phyloP scores from a whole-genome alignment of 1,139 yeast species.

The Suhomyces kunorum region DNA sequence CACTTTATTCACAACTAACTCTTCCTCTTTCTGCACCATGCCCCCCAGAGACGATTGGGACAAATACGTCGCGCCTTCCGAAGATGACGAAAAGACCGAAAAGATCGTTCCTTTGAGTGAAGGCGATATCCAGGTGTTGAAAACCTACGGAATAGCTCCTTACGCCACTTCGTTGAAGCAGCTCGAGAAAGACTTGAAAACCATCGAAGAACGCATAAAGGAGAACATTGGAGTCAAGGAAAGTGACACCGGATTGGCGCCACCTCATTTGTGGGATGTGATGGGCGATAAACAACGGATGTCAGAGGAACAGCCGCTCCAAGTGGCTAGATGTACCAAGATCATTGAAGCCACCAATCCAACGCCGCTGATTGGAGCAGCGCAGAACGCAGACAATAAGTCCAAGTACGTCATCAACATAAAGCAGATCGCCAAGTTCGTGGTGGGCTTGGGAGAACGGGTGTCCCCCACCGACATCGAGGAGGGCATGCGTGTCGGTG shows the following conservation, averaged over 20 bases:
- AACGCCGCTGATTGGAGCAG: constrained; percentile 36
- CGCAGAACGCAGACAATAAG: constrained; percentile 72
- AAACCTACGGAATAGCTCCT: constrained; percentile 97
- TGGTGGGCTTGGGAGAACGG: constrained; percentile 92
- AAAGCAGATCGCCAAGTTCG: constrained; percentile 97
- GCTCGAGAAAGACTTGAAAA: constrained; percentile 82
- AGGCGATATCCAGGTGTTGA: constrained; percentile 94
- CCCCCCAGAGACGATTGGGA: constrained; percentile 97
- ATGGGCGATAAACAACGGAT: constrained; percentile 94
- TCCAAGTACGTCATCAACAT: constrained; percentile 93
- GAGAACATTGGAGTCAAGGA: constrained; percentile 94
- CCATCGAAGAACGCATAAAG: constrained; percentile 80
- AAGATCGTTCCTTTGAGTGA: constrained; percentile 87
- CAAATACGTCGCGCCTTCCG: constrained; percentile 84
- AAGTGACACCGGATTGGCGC: constrained; percentile 93
- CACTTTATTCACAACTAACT: constrained; percentile 4
- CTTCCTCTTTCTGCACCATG: constrained; percentile 37
- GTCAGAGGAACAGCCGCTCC: constrained; percentile 92
- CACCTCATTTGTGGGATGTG: constrained; percentile 96
- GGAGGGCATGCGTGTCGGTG: constrained; percentile 99
- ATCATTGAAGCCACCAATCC: constrained; percentile 67
- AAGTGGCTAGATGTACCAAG: constrained; percentile 98
- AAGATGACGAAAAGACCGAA: constrained; percentile 61
- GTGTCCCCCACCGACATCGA: constrained; percentile 98
- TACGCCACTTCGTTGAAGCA: constrained; percentile 78